Conservation (phyloP, 768 basidiomycete genomes). For the Termitomyces sp. region DNA sequence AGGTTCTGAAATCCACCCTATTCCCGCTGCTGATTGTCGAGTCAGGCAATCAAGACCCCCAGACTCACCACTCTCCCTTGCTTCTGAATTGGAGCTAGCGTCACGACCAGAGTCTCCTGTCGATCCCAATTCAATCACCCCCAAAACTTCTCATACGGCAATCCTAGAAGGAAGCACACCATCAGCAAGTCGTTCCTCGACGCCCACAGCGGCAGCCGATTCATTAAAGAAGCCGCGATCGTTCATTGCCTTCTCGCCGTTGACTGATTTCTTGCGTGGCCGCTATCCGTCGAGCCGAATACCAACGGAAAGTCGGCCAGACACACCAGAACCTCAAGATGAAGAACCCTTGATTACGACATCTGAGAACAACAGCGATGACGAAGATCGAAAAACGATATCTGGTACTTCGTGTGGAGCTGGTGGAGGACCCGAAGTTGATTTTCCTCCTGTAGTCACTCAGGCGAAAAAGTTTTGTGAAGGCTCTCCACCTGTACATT, state of each 20-base stretch:
- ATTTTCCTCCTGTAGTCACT: neutral
- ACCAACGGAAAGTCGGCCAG: conserved; percentile 10
- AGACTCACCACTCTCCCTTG: conserved; percentile 23
- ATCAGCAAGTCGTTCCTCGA: conserved; percentile 50
- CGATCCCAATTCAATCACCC: conserved; percentile 25
- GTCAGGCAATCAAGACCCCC: conserved; percentile 15
- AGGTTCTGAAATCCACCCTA: conserved; percentile 20
- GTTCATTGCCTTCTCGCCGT: conserved; percentile 58
- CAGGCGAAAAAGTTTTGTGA: conserved; percentile 10
- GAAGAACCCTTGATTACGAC: conserved; percentile 9
- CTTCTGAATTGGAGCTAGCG: conserved; percentile 18
- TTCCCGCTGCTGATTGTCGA: conserved; percentile 16
- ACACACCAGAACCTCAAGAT: conserved; percentile 11
- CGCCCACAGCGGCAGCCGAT: conserved; percentile 44
- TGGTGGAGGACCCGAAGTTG: conserved; percentile 2
- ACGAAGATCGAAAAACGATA: conserved; percentile 41
- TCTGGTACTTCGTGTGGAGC: conserved; percentile 7
- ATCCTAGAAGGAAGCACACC: conserved; percentile 34
- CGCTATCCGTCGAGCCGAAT: conserved; percentile 46
- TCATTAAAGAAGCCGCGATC: conserved; percentile 35
- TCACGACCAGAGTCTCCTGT: conserved; percentile 19
- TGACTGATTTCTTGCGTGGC: conserved; percentile 58
- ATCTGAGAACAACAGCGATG: conserved; percentile 24
- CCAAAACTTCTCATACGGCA: conserved; percentile 25
- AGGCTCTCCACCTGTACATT: conserved; percentile 1